Base-by-base conservation (phyloP, 1,284 basidiomycete species). In the Volvariella volvacea region DNA sequence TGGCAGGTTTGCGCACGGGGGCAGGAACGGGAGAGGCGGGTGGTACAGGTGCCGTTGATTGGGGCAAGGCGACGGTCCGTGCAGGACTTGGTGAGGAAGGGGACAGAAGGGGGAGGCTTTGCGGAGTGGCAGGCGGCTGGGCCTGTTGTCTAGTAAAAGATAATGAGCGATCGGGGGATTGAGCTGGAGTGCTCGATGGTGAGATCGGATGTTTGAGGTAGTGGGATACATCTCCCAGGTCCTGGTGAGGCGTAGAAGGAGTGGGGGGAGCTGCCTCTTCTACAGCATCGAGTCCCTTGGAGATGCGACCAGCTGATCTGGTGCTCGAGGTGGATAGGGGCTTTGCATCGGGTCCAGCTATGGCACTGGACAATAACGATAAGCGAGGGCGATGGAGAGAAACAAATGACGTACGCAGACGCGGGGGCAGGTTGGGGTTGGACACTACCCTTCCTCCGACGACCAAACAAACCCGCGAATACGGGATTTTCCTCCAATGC, bases 381-480 rank as follows among this genome's bases (percentile, higher is more conserved):
- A 60, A 51, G 40, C 53, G 48, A 31, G 46, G 48, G 16, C 48
- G n/a, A 22, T 40, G 20, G 20, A 21, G 15, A n/a, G 19, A 19
- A 37, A 22, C 4, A 20, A 15, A 22, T 10, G 15, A 25, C 41
- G 20, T 15, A 47, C 34, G 30, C 33, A 12, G 9, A 16, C 34
- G 34, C n/a, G 21, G 53, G 43, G 28, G 46, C 37, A 2, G 49
- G 33, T 34, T 62, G 64, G 1, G 72, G 69, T 50, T 71, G 74
- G 7, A 65, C 61, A 40, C 65, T 71, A 12, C 25, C 25, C 47
- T 65, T 65, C 51, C 65, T 63, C 52, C 66, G 60, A 16, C 60
- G 55, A n/a, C 60, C 57, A 49, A 67, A 79, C n/a, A 83, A 61
- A 12, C 80, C 79, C 4, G 70, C 50, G 53, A 81, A 83, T 0